phyloP scores from a whole-genome alignment of 2,329 filamentous ascomycete species.

The Aspergillus tubingensis region DNA sequence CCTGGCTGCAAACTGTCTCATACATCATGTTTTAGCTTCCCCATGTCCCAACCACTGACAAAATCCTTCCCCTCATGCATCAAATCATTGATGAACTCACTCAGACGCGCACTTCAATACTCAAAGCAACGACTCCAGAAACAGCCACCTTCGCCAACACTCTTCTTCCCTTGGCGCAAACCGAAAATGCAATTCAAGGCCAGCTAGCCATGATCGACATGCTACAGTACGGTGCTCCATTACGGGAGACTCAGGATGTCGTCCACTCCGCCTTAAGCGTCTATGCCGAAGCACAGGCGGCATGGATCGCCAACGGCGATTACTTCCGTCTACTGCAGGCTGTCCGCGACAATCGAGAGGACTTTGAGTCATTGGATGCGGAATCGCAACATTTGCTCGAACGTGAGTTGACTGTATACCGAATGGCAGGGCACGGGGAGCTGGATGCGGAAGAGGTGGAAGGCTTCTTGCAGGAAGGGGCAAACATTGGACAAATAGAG shows the following conservation, averaged over 20 bases:
- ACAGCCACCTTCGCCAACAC: not conserved
- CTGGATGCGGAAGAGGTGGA: not conserved
- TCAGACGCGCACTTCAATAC: not conserved
- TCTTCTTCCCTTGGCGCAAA: not conserved
- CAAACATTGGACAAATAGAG: not conserved
- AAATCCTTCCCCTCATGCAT: not conserved
- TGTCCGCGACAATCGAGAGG: not conserved
- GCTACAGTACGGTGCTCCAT: not conserved
- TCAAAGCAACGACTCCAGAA: not conserved
- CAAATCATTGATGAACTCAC: not conserved
- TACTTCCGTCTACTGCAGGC: not conserved
- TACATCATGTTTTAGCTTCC: not conserved
- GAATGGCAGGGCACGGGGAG: not conserved
- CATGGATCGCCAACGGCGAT: not conserved
- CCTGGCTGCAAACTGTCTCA: no score
- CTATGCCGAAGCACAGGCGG: not conserved
- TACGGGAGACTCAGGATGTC: not conserved
- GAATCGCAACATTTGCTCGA: not conserved
- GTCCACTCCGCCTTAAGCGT: not conserved
- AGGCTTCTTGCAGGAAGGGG: not conserved
- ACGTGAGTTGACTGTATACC: not conserved
- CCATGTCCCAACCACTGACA: not conserved
- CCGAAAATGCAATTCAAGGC: not conserved
- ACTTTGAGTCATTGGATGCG: not conserved
- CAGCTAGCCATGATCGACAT: not conserved